phyloP scores from a whole-genome alignment of 768 basidiomycete species.

The Glaciozyma martinii region DNA sequence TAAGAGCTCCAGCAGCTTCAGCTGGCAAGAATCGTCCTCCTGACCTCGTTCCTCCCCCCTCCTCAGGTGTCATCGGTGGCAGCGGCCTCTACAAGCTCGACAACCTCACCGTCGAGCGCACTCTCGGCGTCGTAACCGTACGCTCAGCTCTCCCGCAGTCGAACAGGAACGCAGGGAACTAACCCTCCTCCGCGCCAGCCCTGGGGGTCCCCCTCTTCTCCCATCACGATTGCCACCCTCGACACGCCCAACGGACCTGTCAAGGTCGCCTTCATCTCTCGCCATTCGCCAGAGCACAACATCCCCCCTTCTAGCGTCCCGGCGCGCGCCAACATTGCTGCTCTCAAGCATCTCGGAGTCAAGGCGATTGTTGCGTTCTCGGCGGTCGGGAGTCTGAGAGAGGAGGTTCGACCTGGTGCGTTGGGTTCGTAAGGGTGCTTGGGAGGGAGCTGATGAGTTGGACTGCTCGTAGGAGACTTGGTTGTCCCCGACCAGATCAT shows the following conservation, averaged over 20 bases:
- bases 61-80: conserved; percentile 32
- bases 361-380: conserved; percentile 85
- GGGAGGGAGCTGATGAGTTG: not conserved
- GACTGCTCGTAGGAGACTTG: conserved; percentile 55
- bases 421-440: not conserved
- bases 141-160: conserved; percentile 33
- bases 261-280: conserved; percentile 77
- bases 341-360: conserved; percentile 63
- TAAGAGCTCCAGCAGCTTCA: not conserved
- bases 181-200: conserved; percentile 49
- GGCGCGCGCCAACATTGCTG: conserved; percentile 84
- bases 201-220: conserved; percentile 84
- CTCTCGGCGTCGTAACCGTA: conserved; percentile 73
- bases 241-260: conserved; percentile 54
- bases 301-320: conserved; percentile 75
- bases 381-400: conserved; percentile 86
- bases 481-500: conserved; percentile 84
- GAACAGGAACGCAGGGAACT: not conserved
- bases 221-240: conserved; percentile 82
- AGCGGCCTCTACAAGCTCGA: conserved; percentile 80
- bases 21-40: not conserved
- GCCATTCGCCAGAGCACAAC: conserved; percentile 75
- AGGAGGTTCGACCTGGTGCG: conserved; percentile 65
- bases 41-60: not conserved
- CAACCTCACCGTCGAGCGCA: conserved; percentile 69